phyloP scores from a whole-genome alignment of 805 yeast species.

The Sugiyamaella marilandica region DNA sequence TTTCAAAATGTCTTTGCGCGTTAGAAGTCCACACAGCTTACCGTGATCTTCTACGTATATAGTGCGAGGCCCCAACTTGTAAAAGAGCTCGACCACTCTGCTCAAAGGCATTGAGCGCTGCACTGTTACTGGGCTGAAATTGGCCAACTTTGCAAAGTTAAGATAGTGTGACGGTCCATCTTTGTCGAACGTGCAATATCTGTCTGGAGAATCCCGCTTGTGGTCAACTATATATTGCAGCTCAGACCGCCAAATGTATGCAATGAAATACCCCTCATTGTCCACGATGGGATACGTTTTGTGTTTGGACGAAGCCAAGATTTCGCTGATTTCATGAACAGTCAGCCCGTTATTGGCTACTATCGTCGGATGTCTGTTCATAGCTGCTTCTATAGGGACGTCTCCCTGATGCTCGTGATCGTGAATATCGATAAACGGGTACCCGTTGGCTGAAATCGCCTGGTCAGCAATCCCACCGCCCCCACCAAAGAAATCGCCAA shows the following conservation, averaged over 20 bases:
- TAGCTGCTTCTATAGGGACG: constrained; percentile 51
- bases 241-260: constrained; percentile 31
- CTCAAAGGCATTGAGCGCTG: constrained; percentile 52
- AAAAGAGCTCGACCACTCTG: constrained; percentile 61
- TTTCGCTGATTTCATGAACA: constrained; percentile 20
- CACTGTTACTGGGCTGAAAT: constrained; percentile 57
- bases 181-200: constrained; percentile 8
- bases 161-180: constrained; percentile 10
- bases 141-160: constrained; percentile 17
- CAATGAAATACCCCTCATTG: constrained; percentile 28
- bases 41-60: constrained; percentile 63
- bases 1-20: constrained; percentile 75
- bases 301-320: constrained; percentile 22
- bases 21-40: constrained; percentile 63
- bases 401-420: constrained; percentile 43
- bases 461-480: constrained; percentile 97
- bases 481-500: constrained; percentile 71
- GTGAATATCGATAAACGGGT: constrained; percentile 61
- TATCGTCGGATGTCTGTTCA: constrained; percentile 36
- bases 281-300: constrained; percentile 38
- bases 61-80: constrained; percentile 73
- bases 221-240: constrained; percentile 20
- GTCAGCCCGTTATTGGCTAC: constrained; percentile 21
- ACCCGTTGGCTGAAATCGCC: constrained; percentile 82
- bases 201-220: constrained; percentile 8